Base-by-base conservation (phyloP, 2,329 filamentous ascomycete genomes). In the Tolypocladium capitatum region DNA sequence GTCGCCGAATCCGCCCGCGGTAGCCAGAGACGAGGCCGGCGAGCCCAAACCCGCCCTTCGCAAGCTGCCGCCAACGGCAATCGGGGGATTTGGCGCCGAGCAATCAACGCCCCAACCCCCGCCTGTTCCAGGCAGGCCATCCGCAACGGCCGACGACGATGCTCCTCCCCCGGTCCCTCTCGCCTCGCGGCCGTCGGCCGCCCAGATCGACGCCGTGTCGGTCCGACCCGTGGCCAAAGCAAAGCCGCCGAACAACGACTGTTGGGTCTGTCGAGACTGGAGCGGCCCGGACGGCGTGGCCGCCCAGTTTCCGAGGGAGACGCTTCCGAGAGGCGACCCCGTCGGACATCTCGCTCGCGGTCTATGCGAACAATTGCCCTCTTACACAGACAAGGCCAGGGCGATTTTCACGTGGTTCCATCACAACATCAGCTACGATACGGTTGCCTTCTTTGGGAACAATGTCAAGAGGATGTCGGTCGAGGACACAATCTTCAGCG, bases 361-460 rank as follows among this genome's bases (percentile, higher is more conserved):
- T 46, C 76, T 97, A 20, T 94, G 88, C 49, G 72, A 75, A 4
- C 84, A 85, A 0, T 96, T 97, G 60, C 67, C 80, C 1, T 95
- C 87, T 1, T 68, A 72, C 1, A 95, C 91, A 0, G 91, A 97
- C 64, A 96, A 96, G 68, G 91, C 92, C 2, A 78, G 92, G 28
- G 88, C 81, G 2, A 86, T 98, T 50, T 97, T 97, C 62, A 87
- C 86, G 1, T 98, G 92, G 92, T 80, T 90, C 36, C 91, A 97
- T 65, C 83, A 97, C 65, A 97, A 97, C 57, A 82, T 98, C 49
- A 75, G 74, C 43, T 98, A 97, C 62, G 87, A 97, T 61, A 80
- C 81, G 0, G 74, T 78, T 27, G 76, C 82, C 24, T 94, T 96
- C 68, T 94, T 94, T 60, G 78, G 74, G 48, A 78, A 81, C 33